These are phyloP conservation scores for Cladophialophora exuberans DNA, from an alignment of 2,329 filamentous ascomycete genomes.

Conservation along the genomic window DNA sequence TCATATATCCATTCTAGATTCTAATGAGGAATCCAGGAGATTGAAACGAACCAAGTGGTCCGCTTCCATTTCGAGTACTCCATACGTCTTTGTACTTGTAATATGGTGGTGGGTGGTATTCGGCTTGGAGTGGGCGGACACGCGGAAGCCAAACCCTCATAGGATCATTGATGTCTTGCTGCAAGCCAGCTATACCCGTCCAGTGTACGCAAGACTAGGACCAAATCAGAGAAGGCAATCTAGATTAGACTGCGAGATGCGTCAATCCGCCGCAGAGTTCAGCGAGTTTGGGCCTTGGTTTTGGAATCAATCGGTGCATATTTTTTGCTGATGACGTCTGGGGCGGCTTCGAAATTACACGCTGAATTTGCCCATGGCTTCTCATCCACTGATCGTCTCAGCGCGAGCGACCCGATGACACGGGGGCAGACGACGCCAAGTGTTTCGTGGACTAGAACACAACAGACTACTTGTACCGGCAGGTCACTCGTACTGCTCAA, in stretches of 20 bases:
- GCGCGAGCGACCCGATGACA: conserved; percentile 4
- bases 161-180: background rate
- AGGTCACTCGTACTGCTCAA: no score
- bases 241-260: no score
- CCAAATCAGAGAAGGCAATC: no score
- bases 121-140: background rate
- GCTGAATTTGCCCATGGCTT: conserved; percentile 1
- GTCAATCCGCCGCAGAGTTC: no score
- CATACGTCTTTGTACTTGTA: background rate
- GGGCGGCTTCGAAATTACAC: background rate
- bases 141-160: background rate
- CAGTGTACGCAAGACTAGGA: no score
- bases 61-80: background rate
- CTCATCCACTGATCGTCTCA: conserved; percentile 7
- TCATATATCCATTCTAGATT: background rate
- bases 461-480: background rate
- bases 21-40: background rate
- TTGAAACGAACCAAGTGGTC: background rate
- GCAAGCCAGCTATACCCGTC: no score
- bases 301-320: no score
- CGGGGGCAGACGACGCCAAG: no score
- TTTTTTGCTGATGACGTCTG: conserved; percentile 11
- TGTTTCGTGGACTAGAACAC: no score
- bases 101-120: conserved; percentile 14
- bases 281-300: no score